Conservation (phyloP, 1,139 yeast genomes). For the Yamadazyma friedrichii region DNA sequence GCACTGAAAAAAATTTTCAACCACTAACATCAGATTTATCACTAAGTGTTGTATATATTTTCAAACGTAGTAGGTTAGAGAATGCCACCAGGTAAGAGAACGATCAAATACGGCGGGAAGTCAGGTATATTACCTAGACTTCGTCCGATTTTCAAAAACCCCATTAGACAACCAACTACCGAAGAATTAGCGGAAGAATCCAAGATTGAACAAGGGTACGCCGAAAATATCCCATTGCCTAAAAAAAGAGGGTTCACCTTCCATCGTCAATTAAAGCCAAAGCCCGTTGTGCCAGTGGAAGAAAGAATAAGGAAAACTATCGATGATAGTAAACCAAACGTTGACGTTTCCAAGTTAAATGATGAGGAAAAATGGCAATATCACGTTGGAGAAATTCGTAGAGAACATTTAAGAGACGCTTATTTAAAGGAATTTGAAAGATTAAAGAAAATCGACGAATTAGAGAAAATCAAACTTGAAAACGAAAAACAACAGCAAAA, state of each 20-base stretch:
- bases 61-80: too few relatives aligned
- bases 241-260: conserved; percentile 48
- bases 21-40: not conserved
- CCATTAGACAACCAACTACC: conserved; percentile 52
- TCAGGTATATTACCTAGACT: conserved; percentile 82
- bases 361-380: conserved; percentile 53
- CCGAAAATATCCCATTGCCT: conserved; percentile 74
- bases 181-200: conserved; percentile 39
- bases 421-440: conserved; percentile 59
- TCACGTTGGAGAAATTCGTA: conserved; percentile 66
- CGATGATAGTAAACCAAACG: conserved; percentile 37
- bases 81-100: conserved; percentile 35
- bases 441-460: conserved; percentile 40
- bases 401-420: conserved; percentile 67
- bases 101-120: conserved; percentile 58
- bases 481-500: conserved; percentile 20
- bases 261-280: conserved; percentile 43
- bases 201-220: conserved; percentile 62
- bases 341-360: conserved; percentile 36
- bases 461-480: conserved; percentile 28
- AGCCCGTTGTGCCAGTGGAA: conserved; percentile 56
- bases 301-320: conserved; percentile 56
- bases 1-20: conserved; percentile 7
- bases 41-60: too few relatives aligned
- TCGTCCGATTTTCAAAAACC: conserved; percentile 65